Evolutionary conservation across 2,329 filamentous ascomycete genomes (phyloP).

Genomic region (Daldinia sp.): DNA sequence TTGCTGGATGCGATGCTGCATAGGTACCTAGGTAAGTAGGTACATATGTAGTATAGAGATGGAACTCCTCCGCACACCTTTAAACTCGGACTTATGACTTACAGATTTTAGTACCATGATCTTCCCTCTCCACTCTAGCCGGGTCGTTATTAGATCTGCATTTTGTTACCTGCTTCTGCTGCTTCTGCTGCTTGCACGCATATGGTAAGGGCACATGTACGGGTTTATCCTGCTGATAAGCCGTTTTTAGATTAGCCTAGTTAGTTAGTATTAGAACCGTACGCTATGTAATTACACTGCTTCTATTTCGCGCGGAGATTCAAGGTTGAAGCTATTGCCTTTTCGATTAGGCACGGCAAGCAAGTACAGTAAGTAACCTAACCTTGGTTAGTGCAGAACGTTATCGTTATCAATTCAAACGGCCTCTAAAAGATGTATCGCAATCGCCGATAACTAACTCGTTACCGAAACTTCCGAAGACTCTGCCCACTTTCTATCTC

Average conservation of each 20-base stretch:
- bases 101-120: neutral
- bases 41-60: no score
- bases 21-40: no score
- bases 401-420: neutral
- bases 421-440: no score
- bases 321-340: neutral
- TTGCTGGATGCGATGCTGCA: neutral
- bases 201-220: no score
- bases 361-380: no score
- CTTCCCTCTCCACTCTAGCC: neutral
- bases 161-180: no score
- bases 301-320: neutral
- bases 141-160: neutral
- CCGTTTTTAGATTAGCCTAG: neutral
- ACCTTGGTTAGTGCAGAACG: neutral
- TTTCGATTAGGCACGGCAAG: no score
- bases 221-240: neutral
- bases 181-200: no score
- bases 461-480: constrained; percentile 40
- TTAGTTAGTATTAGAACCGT: neutral
- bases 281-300: neutral
- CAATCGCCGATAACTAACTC: constrained; percentile 20
- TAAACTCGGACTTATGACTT: neutral
- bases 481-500: constrained; percentile 7
- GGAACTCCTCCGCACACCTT: neutral